Evolutionary conservation across 1,139 yeast species (phyloP), one percentile per base, ranked within the genome.

Genomic region (Wickerhamomyces sp.): DNA sequence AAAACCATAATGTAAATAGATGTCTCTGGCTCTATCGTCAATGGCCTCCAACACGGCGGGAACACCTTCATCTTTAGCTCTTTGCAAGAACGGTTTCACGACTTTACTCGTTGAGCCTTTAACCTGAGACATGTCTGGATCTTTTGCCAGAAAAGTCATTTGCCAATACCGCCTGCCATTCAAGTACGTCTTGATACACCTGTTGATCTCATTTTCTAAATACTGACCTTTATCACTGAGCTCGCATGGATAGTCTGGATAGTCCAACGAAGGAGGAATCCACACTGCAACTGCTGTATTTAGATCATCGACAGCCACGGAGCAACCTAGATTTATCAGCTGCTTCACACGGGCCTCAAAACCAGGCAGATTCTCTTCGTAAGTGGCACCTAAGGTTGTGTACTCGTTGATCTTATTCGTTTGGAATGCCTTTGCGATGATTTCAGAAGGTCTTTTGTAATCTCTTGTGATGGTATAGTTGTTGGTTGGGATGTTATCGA

Each of bases 1-100:
- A 40, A 58, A 59, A 3, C 62, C 63, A 36, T 58, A 58, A 32
- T 58, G 57, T 36, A 55, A 57, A 33, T 59, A 59, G 9, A 59
- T 59, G 3, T 44, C 37, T 26, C 44, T 56, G 5, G 64, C 64
- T 26, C 53, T 51, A 17, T 53, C 59, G 26, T 49, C 47, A 17
- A 59, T 58, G 16, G 62, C 59, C 35, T 59, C 64, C 16, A 59
- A 38, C 16, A 57, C 56, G 21, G 55, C 47, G 16, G 62, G 61
- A 23, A 51, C 45, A 23, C 53, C 48, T 12, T 50, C 50, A 13
- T 38, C 36, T 39, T 57, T 58, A 0, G 64, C 64, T 24, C 50
- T 51, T 14, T 43, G 45, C 26, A 47, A 31, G 22, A 46, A 38
- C 19, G 41, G 42, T 30, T 28, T 35, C 20, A 52, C 49, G 10